Percentiles rank a stretch among this genome's conserved stretches.
phyloP scores from a whole-genome alignment of 768 basidiomycete genomes.

The Suillus brevipes region DNA sequence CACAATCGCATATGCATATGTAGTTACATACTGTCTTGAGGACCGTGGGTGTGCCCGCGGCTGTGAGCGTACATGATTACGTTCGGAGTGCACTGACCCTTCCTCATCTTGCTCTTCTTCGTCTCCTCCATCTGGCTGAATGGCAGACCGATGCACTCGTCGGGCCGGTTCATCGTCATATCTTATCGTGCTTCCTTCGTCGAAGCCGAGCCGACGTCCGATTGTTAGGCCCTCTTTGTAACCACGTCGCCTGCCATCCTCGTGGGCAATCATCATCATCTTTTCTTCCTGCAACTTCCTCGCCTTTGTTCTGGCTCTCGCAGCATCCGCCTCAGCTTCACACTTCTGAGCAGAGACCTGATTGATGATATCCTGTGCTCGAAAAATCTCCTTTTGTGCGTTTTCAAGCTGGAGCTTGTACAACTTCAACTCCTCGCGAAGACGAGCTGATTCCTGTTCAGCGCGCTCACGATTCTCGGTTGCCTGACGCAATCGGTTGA shows the following conservation, averaged over 20 bases:
- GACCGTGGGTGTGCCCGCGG: constrained; percentile 17
- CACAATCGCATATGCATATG: constrained; percentile 2
- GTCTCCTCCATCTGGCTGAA: constrained; percentile 14
- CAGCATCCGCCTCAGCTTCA: constrained; percentile 47
- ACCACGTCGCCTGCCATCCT: constrained; percentile 44
- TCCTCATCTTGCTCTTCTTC: constrained; percentile 18
- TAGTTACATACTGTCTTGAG: constrained; percentile 10
- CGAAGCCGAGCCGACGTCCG: constrained; percentile 30
- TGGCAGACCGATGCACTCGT: constrained; percentile 14
- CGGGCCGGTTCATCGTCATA: constrained; percentile 11
- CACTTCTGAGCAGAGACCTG: constrained; percentile 42
- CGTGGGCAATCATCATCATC: constrained; percentile 40
- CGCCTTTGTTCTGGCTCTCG: constrained; percentile 45
- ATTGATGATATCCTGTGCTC: constrained; percentile 44
- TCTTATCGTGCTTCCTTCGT: constrained; percentile 27
- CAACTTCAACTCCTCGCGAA: constrained; percentile 43
- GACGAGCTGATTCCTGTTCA: constrained; percentile 39
- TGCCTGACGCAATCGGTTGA: constrained; percentile 40
- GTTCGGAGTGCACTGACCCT: constrained; percentile 18
- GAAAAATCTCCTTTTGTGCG: constrained; percentile 45
- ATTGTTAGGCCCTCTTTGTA: constrained; percentile 42
- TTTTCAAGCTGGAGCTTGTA: constrained; percentile 48
- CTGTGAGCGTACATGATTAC: constrained; percentile 17
- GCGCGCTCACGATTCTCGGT: constrained; percentile 40
- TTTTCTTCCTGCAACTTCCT: constrained; percentile 44